A percentile compares a stretch with the other conserved stretches of the same genome.
These are phyloP conservation scores for Salix caprea DNA, from an alignment of 345 rosid genomes.

Conservation along the genomic window DNA sequence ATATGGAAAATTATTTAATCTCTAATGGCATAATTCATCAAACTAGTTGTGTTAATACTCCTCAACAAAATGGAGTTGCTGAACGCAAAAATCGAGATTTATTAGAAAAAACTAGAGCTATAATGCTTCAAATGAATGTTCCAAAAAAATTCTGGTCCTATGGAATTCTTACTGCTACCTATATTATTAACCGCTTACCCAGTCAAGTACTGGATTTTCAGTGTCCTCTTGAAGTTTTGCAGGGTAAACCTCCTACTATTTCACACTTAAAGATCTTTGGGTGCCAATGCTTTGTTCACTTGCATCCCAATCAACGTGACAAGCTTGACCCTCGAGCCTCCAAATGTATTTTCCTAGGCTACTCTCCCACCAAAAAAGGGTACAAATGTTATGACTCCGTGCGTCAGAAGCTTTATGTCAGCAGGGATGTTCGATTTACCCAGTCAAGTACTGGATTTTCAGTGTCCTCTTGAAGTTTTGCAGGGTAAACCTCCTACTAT, in stretches of 20 bases:
- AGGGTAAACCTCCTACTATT: neutral
- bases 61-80: neutral
- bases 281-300: neutral
- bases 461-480: neutral
- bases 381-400: neutral
- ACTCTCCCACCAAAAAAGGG: neutral
- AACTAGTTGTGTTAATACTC: neutral
- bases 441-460: neutral
- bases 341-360: neutral
- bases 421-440: neutral
- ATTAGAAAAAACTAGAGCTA: neutral
- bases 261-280: neutral
- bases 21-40: neutral
- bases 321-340: neutral
- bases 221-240: neutral
- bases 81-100: neutral
- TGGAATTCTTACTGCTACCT: neutral
- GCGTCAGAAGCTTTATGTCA: neutral
- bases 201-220: neutral
- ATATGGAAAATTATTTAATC: neutral
- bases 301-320: neutral
- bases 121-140: slow-evolving; percentile 6
- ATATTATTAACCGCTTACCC: neutral
- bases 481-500: neutral
- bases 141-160: too few relatives aligned